A percentile compares a stretch with the other conserved stretches of the same genome.
phyloP scores from a whole-genome alignment of 495 filamentous ascomycete genomes.

The Diplogelasinospora grovesii region DNA sequence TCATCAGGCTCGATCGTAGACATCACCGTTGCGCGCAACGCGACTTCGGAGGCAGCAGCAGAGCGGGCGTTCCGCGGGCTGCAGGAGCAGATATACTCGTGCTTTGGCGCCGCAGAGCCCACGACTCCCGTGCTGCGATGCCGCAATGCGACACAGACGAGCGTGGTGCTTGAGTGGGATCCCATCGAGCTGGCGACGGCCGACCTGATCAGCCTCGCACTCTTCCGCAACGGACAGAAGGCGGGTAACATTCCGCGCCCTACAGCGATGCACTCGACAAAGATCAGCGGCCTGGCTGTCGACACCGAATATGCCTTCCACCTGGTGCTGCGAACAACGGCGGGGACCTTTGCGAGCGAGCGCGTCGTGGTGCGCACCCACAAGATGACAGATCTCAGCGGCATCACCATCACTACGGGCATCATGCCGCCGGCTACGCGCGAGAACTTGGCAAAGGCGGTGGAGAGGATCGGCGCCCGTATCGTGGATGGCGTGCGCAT shows the following conservation, averaged over 20 bases:
- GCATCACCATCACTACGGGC: conserved; percentile 91
- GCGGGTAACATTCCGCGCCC: conserved; percentile 88
- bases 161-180: conserved; percentile 96
- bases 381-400: conserved; percentile 97
- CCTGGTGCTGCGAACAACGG: conserved; percentile 79
- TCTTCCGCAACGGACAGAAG: conserved; percentile 94
- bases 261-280: conserved; percentile 79
- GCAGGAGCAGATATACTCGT: conserved; percentile 77
- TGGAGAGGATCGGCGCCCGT: conserved; percentile 88
- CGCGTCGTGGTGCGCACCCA: conserved; percentile 84
- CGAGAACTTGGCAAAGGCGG: conserved; percentile 64
- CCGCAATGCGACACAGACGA: conserved; percentile 93
- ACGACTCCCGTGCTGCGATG: conserved; percentile 74
- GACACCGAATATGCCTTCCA: conserved; percentile 96
- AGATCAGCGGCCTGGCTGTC: conserved; percentile 93
- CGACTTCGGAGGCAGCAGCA: conserved; percentile 63
- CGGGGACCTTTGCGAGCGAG: conserved; percentile 80
- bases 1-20: conserved; percentile 94
- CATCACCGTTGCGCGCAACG: conserved; percentile 90
- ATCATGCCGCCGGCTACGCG: conserved; percentile 68
- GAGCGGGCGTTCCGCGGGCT: conserved; percentile 70
- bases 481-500: conserved; percentile 87
- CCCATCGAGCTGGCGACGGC: conserved; percentile 89
- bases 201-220: conserved; percentile 74
- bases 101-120: conserved; percentile 80